phyloP scores from a whole-genome alignment of 2,329 filamentous ascomycete genomes.

The Thermomyces lanuginosus region DNA sequence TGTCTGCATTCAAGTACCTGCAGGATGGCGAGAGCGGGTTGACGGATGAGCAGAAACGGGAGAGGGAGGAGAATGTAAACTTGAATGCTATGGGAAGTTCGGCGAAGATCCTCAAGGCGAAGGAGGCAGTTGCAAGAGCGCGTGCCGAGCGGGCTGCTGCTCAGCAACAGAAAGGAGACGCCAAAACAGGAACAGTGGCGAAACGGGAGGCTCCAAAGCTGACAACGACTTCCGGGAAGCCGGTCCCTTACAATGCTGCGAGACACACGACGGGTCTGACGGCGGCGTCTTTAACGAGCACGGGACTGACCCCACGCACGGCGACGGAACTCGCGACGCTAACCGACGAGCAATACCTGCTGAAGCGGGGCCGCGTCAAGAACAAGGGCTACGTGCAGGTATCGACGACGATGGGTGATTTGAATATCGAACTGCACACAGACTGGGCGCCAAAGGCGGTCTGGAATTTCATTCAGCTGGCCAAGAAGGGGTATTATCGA shows the following conservation, averaged over 20 bases:
- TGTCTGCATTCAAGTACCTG: slow-evolving; percentile 77
- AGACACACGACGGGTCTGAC: slow-evolving; percentile 79
- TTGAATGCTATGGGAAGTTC: slow-evolving; percentile 59
- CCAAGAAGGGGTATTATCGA: slow-evolving; percentile 80
- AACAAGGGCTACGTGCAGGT: slow-evolving; percentile 83
- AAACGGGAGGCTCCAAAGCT: slow-evolving; percentile 3
- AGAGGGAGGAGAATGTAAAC: slow-evolving; percentile 57
- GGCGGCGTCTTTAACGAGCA: slow-evolving; percentile 89
- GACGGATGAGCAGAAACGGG: slow-evolving; percentile 53
- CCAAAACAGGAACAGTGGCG: slow-evolving; percentile 1
- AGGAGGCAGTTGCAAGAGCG: slow-evolving; percentile 83
- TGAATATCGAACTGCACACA: slow-evolving; percentile 79
- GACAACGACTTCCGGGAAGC: slow-evolving; percentile 15
- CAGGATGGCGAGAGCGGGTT: slow-evolving; percentile 59
- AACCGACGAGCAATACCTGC: slow-evolving; percentile 91
- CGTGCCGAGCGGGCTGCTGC: slow-evolving; percentile 52
- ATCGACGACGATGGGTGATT: slow-evolving; percentile 64
- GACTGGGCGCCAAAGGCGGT: slow-evolving; percentile 86
- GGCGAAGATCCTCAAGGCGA: slow-evolving; percentile 74
- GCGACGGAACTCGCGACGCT: slow-evolving; percentile 72
- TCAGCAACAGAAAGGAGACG: slow-evolving; percentile 10
- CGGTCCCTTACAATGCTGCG: slow-evolving; percentile 62
- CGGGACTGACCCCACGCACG: slow-evolving; percentile 81
- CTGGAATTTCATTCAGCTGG: slow-evolving; percentile 86
- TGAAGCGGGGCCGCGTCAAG: slow-evolving; percentile 77